phyloP scores from a whole-genome alignment of 1,284 basidiomycete species.

The Cryptococcus sp. region DNA sequence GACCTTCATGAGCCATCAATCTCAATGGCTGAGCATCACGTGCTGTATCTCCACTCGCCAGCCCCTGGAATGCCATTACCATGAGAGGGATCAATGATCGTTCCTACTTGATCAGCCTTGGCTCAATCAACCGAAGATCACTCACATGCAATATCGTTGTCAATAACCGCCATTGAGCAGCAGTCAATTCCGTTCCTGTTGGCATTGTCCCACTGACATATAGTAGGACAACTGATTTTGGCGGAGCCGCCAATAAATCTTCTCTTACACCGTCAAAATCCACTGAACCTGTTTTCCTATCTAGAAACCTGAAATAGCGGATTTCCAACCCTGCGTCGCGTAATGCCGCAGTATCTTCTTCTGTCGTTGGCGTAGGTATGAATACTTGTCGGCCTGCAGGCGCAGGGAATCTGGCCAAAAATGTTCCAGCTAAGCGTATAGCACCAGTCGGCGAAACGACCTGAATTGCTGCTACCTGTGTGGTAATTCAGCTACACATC shows the following conservation, averaged over 20 bases:
- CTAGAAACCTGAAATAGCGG: constrained; percentile 62
- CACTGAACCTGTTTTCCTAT: constrained; percentile 80
- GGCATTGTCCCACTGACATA: constrained; percentile 96
- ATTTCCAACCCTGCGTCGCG: constrained; percentile 41
- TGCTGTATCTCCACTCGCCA: constrained; percentile 40
- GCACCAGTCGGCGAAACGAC: constrained; percentile 95
- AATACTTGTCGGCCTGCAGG: constrained; percentile 23
- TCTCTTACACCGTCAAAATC: constrained; percentile 72
- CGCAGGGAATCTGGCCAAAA: constrained; percentile 66
- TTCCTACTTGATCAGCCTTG: constrained; percentile 14
- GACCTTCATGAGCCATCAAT: constrained; percentile 44
- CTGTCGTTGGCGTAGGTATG: constrained; percentile 33
- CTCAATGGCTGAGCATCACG: constrained; percentile 44
- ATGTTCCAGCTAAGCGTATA: constrained; percentile 84
- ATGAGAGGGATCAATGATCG: constrained; percentile 41
- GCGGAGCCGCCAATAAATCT: constrained; percentile 57
- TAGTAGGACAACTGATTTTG: constrained; percentile 74
- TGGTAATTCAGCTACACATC: background rate
- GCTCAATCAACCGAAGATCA: background rate
- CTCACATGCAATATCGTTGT: constrained; percentile 35
- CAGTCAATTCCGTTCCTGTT: constrained; percentile 89
- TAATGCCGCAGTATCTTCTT: constrained; percentile 37
- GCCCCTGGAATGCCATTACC: constrained; percentile 44
- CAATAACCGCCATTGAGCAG: constrained; percentile 80
- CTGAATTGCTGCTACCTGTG: constrained; percentile 57